Base-by-base conservation (phyloP, 2,329 filamentous ascomycete species). In the Amphichorda felina region DNA sequence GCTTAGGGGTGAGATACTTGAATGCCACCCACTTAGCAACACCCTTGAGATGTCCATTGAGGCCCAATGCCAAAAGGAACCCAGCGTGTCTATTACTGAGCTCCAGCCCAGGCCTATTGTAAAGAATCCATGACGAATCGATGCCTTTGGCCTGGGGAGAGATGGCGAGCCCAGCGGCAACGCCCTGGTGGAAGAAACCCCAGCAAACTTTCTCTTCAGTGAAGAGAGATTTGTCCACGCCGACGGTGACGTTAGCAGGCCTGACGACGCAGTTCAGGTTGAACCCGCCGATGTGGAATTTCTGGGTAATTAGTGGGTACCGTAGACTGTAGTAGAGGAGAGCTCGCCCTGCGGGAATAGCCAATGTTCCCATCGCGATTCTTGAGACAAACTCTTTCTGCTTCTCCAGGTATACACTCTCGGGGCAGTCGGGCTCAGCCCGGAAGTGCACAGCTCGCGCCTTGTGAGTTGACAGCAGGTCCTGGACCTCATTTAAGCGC, bases 21-120 rank as follows among this genome's bases (percentile, higher is more conserved):
- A 96, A 98, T 8, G 88, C 89, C 30, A 98, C 81, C 89, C 91
- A 98, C 62, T 96, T 96, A 3, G 91, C 91, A 19, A 98, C 73
- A 7, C 78, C 82, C 46, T 85, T 91, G n/a, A 98, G 65, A 59
- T 98, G 93, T 0, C 91, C 93, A 47, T 95, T 95, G 17, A 98
- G 65, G 4, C 91, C 91, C 4, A 98, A 68, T 4, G 87, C 91
- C 1, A 98, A 68, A 30, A 98, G 61, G 43, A 98, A 91, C 0
- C 91, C 91, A 21, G 91, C 93, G 55, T 98, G 91, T n/a, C 91
- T 75, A 51, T 96, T 95, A 43, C 82, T 95, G 11, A 95, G 69
- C 36, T 98, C 91, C 26, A 77, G 72, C 0, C 64, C 63, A 0
- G 91, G 89, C 53, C 94, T 95, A 63, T 98, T 98, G 68, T 93